phyloP scores from a whole-genome alignment of 1,284 basidiomycete species.

The Pascua guehoae region DNA sequence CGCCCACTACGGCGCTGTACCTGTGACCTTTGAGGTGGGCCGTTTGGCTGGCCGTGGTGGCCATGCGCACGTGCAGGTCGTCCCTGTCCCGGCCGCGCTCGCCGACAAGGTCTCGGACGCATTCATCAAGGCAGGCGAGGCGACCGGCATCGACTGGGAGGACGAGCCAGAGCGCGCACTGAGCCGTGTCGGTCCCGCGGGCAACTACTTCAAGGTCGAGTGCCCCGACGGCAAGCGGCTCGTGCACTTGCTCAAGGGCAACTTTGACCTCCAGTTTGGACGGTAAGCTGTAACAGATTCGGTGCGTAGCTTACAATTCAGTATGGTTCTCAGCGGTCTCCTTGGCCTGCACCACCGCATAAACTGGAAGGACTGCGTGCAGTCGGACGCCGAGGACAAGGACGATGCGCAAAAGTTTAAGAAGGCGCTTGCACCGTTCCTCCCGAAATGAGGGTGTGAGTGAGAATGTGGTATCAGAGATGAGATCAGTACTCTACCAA shows the following conservation, averaged over 20 bases:
- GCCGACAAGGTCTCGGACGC: slow-evolving; percentile 62
- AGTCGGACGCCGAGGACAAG: slow-evolving; percentile 74
- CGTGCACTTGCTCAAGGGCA: slow-evolving; percentile 76
- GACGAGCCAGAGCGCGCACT: slow-evolving; percentile 63
- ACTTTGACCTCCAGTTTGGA: slow-evolving; percentile 88
- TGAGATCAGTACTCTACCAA: too few relatives aligned
- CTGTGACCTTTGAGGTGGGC: slow-evolving; percentile 84
- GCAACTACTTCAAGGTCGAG: slow-evolving; percentile 84
- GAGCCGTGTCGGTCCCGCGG: slow-evolving; percentile 51
- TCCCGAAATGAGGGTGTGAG: slow-evolving; percentile 6
- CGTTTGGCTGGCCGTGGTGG: slow-evolving; percentile 79
- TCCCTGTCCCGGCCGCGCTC: slow-evolving; percentile 69
- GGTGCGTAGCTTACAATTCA: slow-evolving; percentile 44
- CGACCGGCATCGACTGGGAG: slow-evolving; percentile 62
- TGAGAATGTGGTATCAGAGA: too few relatives aligned
- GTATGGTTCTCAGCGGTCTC: slow-evolving; percentile 71
- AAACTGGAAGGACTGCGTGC: slow-evolving; percentile 84
- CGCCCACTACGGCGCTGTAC: slow-evolving; percentile 62
- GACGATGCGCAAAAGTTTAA: slow-evolving; percentile 78
- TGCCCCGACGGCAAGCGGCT: slow-evolving; percentile 79
- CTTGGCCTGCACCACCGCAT: slow-evolving; percentile 69
- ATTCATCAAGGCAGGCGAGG: slow-evolving; percentile 65
- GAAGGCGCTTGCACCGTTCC: slow-evolving; percentile 69
- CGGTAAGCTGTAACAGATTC: too few relatives aligned
- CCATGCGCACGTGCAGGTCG: slow-evolving; percentile 84